A percentile compares a stretch with the other conserved stretches of the same genome.
phyloP scores from a whole-genome alignment of 441 rosid species.

The Pelargonium cotyledonis region DNA sequence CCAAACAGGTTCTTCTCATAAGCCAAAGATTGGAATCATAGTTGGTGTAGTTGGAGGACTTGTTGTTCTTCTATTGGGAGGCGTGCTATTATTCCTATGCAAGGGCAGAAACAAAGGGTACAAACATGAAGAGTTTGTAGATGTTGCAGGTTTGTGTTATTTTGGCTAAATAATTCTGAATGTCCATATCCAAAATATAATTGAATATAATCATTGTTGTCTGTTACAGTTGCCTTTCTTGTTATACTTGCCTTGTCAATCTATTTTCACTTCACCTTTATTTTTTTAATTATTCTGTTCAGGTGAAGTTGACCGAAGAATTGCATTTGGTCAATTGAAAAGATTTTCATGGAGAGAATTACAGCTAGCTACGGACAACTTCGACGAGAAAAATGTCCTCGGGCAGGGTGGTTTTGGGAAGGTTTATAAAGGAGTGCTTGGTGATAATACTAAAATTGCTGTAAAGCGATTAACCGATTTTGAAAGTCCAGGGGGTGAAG shows the following conservation, averaged over 20 bases:
- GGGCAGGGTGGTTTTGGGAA: slow-evolving; percentile 93
- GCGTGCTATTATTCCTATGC: background rate
- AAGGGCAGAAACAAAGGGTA: background rate
- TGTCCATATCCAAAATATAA: background rate
- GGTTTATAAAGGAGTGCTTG: slow-evolving; percentile 79
- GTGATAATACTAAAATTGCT: slow-evolving; percentile 70
- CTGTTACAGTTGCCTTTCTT: too few species aligned
- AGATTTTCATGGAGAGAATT: slow-evolving; percentile 76
- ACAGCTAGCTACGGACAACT: slow-evolving; percentile 66
- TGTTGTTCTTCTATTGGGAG: background rate
- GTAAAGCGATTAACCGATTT: slow-evolving; percentile 88
- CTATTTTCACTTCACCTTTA: background rate
- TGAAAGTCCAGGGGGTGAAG: slow-evolving; percentile 70
- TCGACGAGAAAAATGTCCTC: slow-evolving; percentile 65
- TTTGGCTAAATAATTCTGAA: background rate
- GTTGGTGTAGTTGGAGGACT: background rate
- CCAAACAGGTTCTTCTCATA: background rate
- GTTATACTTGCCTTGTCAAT: background rate
- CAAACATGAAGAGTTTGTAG: background rate
- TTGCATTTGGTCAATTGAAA: slow-evolving; percentile 74
- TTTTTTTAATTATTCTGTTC: slow-evolving; percentile 14
- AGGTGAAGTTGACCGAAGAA: slow-evolving; percentile 58
- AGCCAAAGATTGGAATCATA: background rate
- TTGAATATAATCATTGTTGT: background rate
- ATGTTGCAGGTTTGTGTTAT: background rate